These are phyloP conservation scores for Linderniella brevidens DNA, from an alignment of 257 asterid genomes.

Conservation along the genomic window DNA sequence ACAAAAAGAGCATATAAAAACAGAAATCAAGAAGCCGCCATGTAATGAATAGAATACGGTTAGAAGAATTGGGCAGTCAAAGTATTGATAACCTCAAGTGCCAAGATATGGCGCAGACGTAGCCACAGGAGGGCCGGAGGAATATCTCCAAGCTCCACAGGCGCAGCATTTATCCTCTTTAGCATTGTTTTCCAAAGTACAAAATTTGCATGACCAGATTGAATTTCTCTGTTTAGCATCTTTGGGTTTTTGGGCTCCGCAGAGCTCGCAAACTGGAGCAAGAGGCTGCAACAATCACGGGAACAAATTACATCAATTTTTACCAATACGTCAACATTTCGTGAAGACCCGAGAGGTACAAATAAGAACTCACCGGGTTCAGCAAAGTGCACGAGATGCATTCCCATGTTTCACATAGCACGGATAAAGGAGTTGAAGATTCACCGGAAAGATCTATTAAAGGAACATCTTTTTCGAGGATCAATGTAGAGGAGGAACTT, in stretches of 20 bases:
- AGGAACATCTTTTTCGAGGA: slow-evolving; percentile 13
- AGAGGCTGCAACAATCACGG: slow-evolving; percentile 31
- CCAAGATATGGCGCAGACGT: slow-evolving; percentile 41
- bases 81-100: slow-evolving; percentile 21
- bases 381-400: slow-evolving; percentile 70
- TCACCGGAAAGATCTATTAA: slow-evolving; percentile 16
- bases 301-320: slow-evolving; percentile 1
- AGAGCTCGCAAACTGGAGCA: slow-evolving; percentile 68
- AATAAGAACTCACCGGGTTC: slow-evolving; percentile 46
- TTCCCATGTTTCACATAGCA: slow-evolving; percentile 33
- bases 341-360: not conserved
- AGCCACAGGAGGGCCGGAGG: slow-evolving; percentile 51
- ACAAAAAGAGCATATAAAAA: no score
- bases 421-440: slow-evolving; percentile 24
- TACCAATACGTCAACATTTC: not conserved
- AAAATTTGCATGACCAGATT: slow-evolving; percentile 65
- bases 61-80: no score
- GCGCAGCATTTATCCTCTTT: slow-evolving; percentile 49
- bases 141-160: slow-evolving; percentile 74
- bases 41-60: no score
- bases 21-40: no score
- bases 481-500: slow-evolving; percentile 11
- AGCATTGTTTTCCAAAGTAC: slow-evolving; percentile 53
- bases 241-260: slow-evolving; percentile 43
- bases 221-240: slow-evolving; percentile 17